Base-by-base conservation (phyloP, 192 early-diverging fungal species). In the Entomortierella parvispora region DNA sequence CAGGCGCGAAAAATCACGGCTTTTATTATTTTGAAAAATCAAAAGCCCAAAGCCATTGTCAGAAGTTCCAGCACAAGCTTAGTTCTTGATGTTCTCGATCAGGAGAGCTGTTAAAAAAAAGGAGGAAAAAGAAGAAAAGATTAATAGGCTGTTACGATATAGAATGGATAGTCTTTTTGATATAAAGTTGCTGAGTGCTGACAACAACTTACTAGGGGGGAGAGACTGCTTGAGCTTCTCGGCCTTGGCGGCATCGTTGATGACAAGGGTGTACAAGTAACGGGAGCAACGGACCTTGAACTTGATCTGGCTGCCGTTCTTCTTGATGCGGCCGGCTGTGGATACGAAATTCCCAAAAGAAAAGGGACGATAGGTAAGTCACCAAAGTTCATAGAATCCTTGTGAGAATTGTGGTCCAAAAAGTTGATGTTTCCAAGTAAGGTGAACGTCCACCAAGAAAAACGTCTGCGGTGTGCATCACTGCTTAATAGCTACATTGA, bases 201-300 rank as follows among this genome's bases (percentile, higher is more conserved):
- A 12, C 54, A 51, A 64, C 6, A 7, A 71, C 69, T 62, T 71
- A 71, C 69, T 92, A 52, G 97, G 94, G 68, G 97, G 97, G 57
- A 99, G 90, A 61, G 95, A 95, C 86, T 96, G 92, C 78, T 90
- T 91, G 68, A 99, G 90, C 91, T 99, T 99, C 77, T 90, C 85
- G 68, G 96, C 97, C 92, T 97, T 99, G 80, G 93, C 89, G 58
- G 88, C 86, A 85, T 99, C 97, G 57, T 94, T 88, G 71, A 99
- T 93, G 57, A 94, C 91, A 65, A 99, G 90, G 58, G 97, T 99
- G 92, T 99, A 99, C 80, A 99, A 90, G 91, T 95, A 98, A 70
- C 90, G 89, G 68, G 96, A 95, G 92, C 97, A 97, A 84, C 97
- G 90, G 76, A 99, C 92, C 95, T 99, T 99, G 92, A 99, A 98